Evolutionary conservation across 2,329 filamentous ascomycete genomes (phyloP).

Genomic region (Botrytis aclada): DNA sequence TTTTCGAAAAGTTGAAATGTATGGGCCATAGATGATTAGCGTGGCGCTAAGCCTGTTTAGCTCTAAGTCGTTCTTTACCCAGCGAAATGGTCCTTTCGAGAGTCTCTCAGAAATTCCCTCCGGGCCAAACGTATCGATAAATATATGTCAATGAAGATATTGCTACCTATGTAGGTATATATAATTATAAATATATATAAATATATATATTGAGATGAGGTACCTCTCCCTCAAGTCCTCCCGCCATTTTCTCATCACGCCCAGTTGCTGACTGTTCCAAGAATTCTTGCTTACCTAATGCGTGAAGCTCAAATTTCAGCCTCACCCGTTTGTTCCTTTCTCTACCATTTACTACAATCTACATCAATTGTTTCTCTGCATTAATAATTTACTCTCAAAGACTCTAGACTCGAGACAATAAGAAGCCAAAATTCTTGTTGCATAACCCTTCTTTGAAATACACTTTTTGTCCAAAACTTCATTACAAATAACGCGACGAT

Average conservation of each 20-base stretch:
- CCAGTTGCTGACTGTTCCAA: slow-evolving; percentile 4
- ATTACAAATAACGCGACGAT: slow-evolving; percentile 13
- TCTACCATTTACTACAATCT: neutral
- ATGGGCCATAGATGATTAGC: neutral
- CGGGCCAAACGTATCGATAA: neutral
- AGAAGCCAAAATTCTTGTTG: neutral
- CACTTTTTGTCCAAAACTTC: neutral
- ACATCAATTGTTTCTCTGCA: slow-evolving; percentile 15
- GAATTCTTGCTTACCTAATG: neutral
- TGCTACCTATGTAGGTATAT: too few species aligned
- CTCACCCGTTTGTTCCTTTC: neutral
- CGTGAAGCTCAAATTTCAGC: slow-evolving; percentile 11
- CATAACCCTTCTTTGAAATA: neutral
- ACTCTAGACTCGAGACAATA: neutral
- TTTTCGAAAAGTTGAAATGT: neutral
- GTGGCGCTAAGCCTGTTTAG: neutral
- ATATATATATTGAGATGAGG: neutral
- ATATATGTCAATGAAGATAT: neutral
- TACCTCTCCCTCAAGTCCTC: neutral
- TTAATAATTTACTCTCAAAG: neutral
- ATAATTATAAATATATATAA: too few species aligned
- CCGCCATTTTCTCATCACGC: neutral
- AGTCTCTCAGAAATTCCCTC: neutral
- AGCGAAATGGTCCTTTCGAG: neutral
- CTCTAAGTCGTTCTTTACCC: neutral